These are phyloP conservation scores for Acanthochlamys bracteata DNA, from an alignment of 106 monocot species.

Conservation along the genomic window DNA sequence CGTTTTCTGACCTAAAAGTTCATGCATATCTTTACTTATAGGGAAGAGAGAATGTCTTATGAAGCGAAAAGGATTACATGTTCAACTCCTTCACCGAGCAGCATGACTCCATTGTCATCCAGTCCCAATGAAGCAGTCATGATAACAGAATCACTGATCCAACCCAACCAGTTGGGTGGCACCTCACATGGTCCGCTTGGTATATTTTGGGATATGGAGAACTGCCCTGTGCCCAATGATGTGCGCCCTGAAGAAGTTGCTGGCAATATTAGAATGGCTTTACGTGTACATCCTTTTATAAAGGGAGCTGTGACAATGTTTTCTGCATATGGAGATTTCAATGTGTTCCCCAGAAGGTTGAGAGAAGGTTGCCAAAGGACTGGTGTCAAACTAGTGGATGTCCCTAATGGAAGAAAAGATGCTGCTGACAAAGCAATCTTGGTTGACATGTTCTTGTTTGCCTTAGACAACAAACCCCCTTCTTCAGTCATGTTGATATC, in stretches of 20 bases:
- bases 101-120: conserved; percentile 12
- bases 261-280: conserved; percentile 67
- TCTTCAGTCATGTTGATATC: conserved; percentile 87
- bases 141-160: conserved; percentile 12
- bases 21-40: too few species aligned
- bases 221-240: conserved; percentile 78
- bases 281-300: conserved; percentile 58
- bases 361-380: conserved; percentile 90
- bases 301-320: conserved; percentile 68
- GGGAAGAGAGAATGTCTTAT: conserved; percentile 19
- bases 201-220: conserved; percentile 97
- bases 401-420: conserved; percentile 90
- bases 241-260: conserved; percentile 88
- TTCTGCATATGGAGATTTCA: conserved; percentile 90
- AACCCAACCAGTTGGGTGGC: conserved; percentile 2
- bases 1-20: too few species aligned
- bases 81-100: conserved; percentile 21
- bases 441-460: conserved; percentile 90
- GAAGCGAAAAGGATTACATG: conserved; percentile 29
- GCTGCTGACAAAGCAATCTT: conserved; percentile 97
- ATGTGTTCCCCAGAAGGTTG: conserved; percentile 66
- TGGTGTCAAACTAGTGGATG: conserved; percentile 93
- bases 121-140: conserved; percentile 14
- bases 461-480: conserved; percentile 77
- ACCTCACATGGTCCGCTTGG: conserved; percentile 45